Percentiles rank a stretch among this genome's conserved stretches.
These are phyloP conservation scores for Brachypodium distachyon DNA, from an alignment of 202 grass and related monocot species.

Conservation along the genomic window DNA sequence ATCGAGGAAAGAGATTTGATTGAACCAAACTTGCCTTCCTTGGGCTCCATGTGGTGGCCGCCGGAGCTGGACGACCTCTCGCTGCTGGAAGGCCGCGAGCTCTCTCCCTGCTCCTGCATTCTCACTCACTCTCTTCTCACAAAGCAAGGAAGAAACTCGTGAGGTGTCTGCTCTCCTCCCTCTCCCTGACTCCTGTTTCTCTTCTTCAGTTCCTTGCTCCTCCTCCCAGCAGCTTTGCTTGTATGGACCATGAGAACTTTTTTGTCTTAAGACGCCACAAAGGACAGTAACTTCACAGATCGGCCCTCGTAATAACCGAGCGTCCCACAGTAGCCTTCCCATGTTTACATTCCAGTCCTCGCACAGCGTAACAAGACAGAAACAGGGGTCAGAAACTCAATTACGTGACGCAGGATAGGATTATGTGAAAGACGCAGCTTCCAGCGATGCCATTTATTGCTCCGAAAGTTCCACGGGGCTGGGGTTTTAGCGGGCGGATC, in stretches of 20 bases:
- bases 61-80: slow-evolving; percentile 68
- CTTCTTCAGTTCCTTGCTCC: not conserved
- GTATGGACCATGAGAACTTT: slow-evolving; percentile 15
- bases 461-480: not conserved
- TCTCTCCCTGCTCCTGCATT: slow-evolving; percentile 61
- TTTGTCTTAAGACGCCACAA: not conserved
- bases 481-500: slow-evolving; percentile 15
- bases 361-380: fast-evolving
- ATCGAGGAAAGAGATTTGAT: not conserved
- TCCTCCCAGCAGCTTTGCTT: not conserved
- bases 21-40: slow-evolving; percentile 48
- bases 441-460: slow-evolving; percentile 2
- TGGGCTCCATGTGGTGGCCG: slow-evolving; percentile 45
- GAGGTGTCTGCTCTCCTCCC: not conserved
- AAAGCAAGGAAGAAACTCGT: not conserved
- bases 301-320: fast-evolving
- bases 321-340: fast-evolving
- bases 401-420: fast-evolving
- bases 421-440: fast-evolving
- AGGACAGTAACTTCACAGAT: not conserved
- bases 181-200: not conserved
- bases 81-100: slow-evolving; percentile 62
- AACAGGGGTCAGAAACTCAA: fast-evolving
- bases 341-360: not conserved
- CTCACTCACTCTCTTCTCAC: not conserved